Evolutionary conservation across 2,329 filamentous ascomycete genomes (phyloP), one percentile per base, ranked within the genome.

Genomic region (Tolypocladium tropicale): DNA sequence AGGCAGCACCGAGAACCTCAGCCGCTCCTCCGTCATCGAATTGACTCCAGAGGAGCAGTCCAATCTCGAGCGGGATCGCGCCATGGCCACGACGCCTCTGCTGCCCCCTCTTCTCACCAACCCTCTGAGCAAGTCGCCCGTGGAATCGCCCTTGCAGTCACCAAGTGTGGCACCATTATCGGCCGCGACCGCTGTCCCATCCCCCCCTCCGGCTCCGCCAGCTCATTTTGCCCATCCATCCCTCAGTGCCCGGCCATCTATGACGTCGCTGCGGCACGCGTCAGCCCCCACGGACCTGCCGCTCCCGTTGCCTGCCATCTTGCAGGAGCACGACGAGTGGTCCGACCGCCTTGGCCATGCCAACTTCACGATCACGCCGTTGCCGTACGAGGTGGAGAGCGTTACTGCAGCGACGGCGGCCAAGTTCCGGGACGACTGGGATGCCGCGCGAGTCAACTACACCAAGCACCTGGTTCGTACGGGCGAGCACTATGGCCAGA

Each of bases 381-480:
- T 86, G 67, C 93, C 92, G 0, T 96, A 96, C 66, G 71, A 82
- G 10, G 86, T 90, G 0, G 79, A 84, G 18, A 67, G 67, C 3
- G 82, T 82, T 59, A 83, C 87, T 61, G 66, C 85, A 11, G 77
- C 81, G 5, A 68, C 76, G 1, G 71, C 83, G 30, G 80, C 80
- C 36, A 80, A 84, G 65, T 78, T 96, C 53, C 84, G 88, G 53
- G 78, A 82, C 7, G 88, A 95, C 65, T 96, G 92, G 91, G 86
- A 93, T 63, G 74, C 82, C 36, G 93, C 93, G 32, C 83, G 90
- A 53, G 82, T 83, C 69, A 94, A 95, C 68, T 96, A 92, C 73
- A 89, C 89, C 62, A 93, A 92, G 70, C 92, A 96, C 65, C 82
- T 95, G 23, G 88, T 90, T 12, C 88, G 90, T 57, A 94, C 89